Conservation (phyloP, 139 green algal genomes). For the Tetratostichococcus sp. region DNA sequence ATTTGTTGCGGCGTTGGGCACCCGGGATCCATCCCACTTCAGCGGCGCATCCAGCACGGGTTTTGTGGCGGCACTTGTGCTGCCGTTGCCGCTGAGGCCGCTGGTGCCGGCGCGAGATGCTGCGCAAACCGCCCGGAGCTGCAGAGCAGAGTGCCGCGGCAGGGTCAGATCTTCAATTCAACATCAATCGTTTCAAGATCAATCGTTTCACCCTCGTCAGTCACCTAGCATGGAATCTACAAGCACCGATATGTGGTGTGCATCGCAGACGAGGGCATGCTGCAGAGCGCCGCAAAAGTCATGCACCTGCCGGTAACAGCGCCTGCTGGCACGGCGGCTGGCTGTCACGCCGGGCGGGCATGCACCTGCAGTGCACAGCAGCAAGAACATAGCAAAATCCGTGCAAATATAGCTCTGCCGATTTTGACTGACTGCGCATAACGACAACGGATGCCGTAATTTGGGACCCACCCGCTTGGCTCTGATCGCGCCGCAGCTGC, state of each 20-base stretch:
- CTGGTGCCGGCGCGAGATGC: not conserved
- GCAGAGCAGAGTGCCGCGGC: no score
- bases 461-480: not conserved
- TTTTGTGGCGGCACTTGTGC: not conserved
- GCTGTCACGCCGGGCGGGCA: not conserved
- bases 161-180: no score
- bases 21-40: not conserved
- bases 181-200: no score
- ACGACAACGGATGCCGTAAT: no score
- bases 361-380: not conserved
- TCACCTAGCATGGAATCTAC: no score
- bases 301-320: not conserved
- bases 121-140: not conserved
- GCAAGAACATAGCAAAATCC: not conserved
- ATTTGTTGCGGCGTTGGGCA: conserved; percentile 1
- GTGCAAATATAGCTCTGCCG: no score
- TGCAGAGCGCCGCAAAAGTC: not conserved
- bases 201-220: no score
- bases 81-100: not conserved
- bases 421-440: no score
- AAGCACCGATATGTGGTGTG: no score
- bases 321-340: not conserved
- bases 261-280: not conserved
- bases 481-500: not conserved
- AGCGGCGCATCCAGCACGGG: not conserved